Evolutionary conservation across 2,329 filamentous ascomycete species (phyloP).

Genomic region (Lasiodiplodia theobromae): DNA sequence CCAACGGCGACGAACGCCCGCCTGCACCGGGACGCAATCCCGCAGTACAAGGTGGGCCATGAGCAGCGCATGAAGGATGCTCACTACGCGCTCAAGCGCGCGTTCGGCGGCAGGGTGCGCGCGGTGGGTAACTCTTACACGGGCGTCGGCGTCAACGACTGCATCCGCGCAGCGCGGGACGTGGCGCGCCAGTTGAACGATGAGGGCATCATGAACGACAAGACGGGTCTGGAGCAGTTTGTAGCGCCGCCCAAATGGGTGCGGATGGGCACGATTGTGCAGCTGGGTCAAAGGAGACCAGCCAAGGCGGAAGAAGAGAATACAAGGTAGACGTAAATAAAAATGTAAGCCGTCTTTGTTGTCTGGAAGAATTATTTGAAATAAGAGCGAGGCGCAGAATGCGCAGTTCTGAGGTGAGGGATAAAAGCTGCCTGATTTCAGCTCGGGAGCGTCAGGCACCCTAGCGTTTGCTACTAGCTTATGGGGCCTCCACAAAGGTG

Average conservation of each 20-base stretch:
- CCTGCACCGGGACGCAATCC: constrained; percentile 77
- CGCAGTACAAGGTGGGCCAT: constrained; percentile 88
- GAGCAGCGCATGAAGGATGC: constrained; percentile 65
- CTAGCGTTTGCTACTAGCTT: neutral
- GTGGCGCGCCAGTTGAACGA: constrained; percentile 52
- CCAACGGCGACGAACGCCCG: constrained; percentile 68
- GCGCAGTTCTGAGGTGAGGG: neutral
- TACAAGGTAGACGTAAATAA: constrained; percentile 4
- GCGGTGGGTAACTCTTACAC: constrained; percentile 62
- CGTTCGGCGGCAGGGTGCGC: constrained; percentile 69
- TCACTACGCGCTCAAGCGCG: constrained; percentile 60
- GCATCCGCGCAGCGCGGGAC: constrained; percentile 63
- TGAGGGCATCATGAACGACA: constrained; percentile 39
- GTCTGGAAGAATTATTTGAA: too few relatives aligned
- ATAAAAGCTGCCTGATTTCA: too few relatives aligned
- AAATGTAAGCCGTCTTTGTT: neutral
- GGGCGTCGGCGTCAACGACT: constrained; percentile 59
- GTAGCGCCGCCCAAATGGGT: constrained; percentile 32
- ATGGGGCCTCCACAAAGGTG: neutral
- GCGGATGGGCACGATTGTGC: constrained; percentile 6
- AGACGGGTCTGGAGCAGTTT: constrained; percentile 50
- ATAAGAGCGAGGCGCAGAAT: too few relatives aligned
- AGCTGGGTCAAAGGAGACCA: neutral
- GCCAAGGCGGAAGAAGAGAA: constrained; percentile 5
- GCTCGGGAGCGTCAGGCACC: neutral